Base-by-base conservation (phyloP, 768 basidiomycete species). In the Nidularia pulvinata region DNA sequence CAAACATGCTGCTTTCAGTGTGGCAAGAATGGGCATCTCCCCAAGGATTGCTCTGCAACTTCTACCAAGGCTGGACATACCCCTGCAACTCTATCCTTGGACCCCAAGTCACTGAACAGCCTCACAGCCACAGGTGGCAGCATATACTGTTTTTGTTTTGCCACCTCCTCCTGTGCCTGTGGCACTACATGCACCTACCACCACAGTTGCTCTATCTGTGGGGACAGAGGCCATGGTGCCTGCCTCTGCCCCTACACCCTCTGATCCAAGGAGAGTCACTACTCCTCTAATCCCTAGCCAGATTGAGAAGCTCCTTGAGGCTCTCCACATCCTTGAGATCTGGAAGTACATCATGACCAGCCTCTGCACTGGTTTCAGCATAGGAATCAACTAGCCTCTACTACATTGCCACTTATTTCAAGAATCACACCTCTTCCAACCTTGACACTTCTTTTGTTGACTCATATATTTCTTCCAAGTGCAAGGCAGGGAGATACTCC, bases 171-270 rank as follows among this genome's bases (percentile, higher is more conserved):
- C 32, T 69, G 69, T 57, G 32, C 34, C 4, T 61, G 39, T 16
- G 57, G 57, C 3, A 14, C 30, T 39, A 19, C 13, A 22, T 70
- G 70, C 61, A 35, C 33, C 34, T 53, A 56, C 51, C 33, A 50
- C 54, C 73, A 74, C 51, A 53, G 33, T 7, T 74, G 71, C 59
- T 66, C 60, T 51, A 52, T 75, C 57, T 72, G 71, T 53, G 46
- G 52, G 6, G 46, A 52, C 37, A 7, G 33, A 2, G 22, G 35
- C 25, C 71, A 75, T 53, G 70, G 69, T 6, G 72, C 73, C 1
- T 49, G 51, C 2, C 10, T 11, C 45, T 74, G 74, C 61, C 32
- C 39, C 2, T 14, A 42, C 43, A 4, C 37, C 33, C 43, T 14
- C 49, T 71, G 69, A 74, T 56, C 69, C 71, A 1, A 59, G 68